Evolutionary conservation across 1,284 basidiomycete genomes (phyloP), one percentile per base, ranked within the genome.

Genomic region (Cutaneotrichosporon sp.): DNA sequence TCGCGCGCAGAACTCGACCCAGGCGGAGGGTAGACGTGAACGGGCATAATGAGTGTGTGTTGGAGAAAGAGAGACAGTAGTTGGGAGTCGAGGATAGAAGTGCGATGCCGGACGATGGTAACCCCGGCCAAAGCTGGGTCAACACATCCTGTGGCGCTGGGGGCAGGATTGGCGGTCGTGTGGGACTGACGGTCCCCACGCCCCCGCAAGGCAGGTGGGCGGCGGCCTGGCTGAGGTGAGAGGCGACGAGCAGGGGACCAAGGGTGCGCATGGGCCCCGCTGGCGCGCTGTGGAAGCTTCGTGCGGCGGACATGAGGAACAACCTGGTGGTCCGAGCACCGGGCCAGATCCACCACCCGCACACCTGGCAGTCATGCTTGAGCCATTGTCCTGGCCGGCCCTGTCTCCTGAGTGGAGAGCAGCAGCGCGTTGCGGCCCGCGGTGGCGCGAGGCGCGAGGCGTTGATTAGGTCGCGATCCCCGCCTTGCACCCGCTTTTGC

Each of bases 31-130:
- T 50, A 50, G 13, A 50, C 47, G 47, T 50, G 47, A 16, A 50
- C 47, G 27, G 47, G 47, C 47, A 50, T 50, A 50, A 50, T 5
- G 47, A 50, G 47, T 31, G 47, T 50, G 47, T 18, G 13, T 27
- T 31, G 47, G 31, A 50, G 47, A 31, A 27, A 50, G 47, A 16
- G 18, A 8, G 25, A 31, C 24, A 50, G 47, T 14, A n/a, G 24
- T 25, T 25, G 46, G 18, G 25, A 50, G 14, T n/a, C 14, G 10
- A 31, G 47, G 4, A 10, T 22, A 24, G 45, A 24, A 16, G 45
- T 24, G 45, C 16, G 45, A 46, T 46, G 24, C 45, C 38, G 8
- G 18, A n/a, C n/a, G 38, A 42, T 42, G 16, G 38, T n/a, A 18
- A 42, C 18, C 38, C 38, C 38, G 38, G 38, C 18, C 38, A 42